A percentile compares a stretch with the other conserved stretches of the same genome.
These are phyloP conservation scores for Tolypocladium album DNA, from an alignment of 2,329 filamentous ascomycete genomes.

Conservation along the genomic window DNA sequence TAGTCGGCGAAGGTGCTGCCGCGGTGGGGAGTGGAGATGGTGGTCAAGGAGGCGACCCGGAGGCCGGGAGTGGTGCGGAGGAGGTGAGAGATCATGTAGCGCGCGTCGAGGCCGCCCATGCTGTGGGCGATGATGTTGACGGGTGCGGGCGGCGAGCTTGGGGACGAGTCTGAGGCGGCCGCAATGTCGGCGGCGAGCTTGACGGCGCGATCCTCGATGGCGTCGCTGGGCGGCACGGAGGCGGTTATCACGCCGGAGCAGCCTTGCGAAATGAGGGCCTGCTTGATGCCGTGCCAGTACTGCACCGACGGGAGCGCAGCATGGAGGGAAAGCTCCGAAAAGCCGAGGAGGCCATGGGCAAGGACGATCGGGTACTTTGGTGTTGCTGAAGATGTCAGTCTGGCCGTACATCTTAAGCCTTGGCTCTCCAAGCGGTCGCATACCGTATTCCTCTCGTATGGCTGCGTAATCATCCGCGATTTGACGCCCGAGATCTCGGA, in stretches of 20 bases:
- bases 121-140: conserved; percentile 70
- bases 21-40: conserved; percentile 44
- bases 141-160: conserved; percentile 26
- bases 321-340: conserved; percentile 43
- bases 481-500: conserved; percentile 7
- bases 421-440: neutral
- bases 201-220: conserved; percentile 49
- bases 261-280: conserved; percentile 42
- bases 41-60: conserved; percentile 39
- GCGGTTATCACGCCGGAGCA: conserved; percentile 44
- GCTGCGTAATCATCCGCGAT: conserved; percentile 36
- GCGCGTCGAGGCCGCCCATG: conserved; percentile 55
- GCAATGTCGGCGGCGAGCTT: conserved; percentile 45
- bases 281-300: conserved; percentile 56
- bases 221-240: conserved; percentile 49
- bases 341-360: conserved; percentile 55
- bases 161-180: conserved; percentile 5
- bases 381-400: conserved; percentile 26
- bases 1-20: conserved; percentile 47
- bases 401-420: neutral
- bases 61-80: conserved; percentile 27
- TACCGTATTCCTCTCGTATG: conserved; percentile 34
- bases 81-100: conserved; percentile 53
- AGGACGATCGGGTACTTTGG: conserved; percentile 54
- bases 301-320: conserved; percentile 43